Evolutionary conservation across 73 alveolate species (phyloP), one percentile per base, ranked within the genome.

Genomic region (Paramecium sexaurelia): DNA sequence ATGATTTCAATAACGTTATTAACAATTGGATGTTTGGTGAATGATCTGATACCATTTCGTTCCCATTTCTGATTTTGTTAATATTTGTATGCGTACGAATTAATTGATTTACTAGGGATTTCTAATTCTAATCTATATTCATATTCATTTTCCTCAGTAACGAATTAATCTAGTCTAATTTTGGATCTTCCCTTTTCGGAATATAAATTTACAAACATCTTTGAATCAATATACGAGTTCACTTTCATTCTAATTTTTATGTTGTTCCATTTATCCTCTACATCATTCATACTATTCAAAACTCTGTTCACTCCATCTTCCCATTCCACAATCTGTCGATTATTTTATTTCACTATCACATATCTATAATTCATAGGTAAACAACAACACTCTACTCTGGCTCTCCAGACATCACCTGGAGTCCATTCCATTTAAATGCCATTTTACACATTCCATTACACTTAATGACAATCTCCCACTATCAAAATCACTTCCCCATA

Each of bases 341-440:
- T 29, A 2, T 22, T 22, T 61, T 78, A 24, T 17, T 78, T 20
- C n/a, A 78, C 90, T 1, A 78, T 33, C 5, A 78, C 90, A 43
- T 78, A 78, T 37, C 71, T 37, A 24, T 78, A 78, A 10, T 32
- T 37, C 43, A 78, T 37, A 0, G 90, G 90, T 24, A 41, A 33
- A 17, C 45, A 78, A 51, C 67, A 51, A 78, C 57, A 71, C 32
- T 40, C 90, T 41, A 78, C 19, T 19, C 20, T 41, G 27, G 90
- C 51, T 40, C 26, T 24, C 90, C 90, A 78, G 5, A 78, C 24
- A 33, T 78, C 90, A 9, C 90, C 90, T 24, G 35, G 90, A 43
- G 39, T 78, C 90, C 90, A 78, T 78, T 78, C 39, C 90, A 73
- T 73, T 20, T 73, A 33, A 17, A 73, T 73, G 9, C 87, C 87